Base-by-base conservation (phyloP, 768 basidiomycete genomes). In the Leucocoprinus sp. region DNA sequence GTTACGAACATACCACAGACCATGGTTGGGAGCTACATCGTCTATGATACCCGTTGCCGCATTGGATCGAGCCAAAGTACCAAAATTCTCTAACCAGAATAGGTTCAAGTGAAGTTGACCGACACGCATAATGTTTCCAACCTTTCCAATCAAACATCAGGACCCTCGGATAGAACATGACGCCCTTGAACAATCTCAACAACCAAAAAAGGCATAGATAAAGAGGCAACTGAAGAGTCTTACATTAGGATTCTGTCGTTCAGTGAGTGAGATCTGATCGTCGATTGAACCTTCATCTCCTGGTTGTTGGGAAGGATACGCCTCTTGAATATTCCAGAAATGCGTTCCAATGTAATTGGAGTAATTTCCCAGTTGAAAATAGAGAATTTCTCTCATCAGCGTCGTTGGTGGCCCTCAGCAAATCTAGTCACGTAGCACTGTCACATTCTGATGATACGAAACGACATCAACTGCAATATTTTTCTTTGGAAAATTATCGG, bases 271-370 rank as follows among this genome's bases (percentile, higher is more conserved):
- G 38, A 83, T 63, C 50, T 71, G 70, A 54, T 75, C 66, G 46
- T 75, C 68, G 28, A 76, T 63, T 24, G 68, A 45, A 3, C 71
- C 54, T 18, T 71, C 69, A 43, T 69, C 65, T 29, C 59, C 61
- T 37, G 70, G 71, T 17, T 67, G 65, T 49, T 74, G 73, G 0
- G 68, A 65, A 52, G 82, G 72, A 58, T 88, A 88, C 51, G 62
- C 71, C 59, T 86, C 81, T 60, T 88, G 85, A 1, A 82, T 74
- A 55, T 88, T 88, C 84, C 84, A 90, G 54, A 85, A 88, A 55
- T 89, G 86, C 0, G 84, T 76, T 37, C 84, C 84, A 15, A 73
- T 61, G 55, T 79, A 78, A 55, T 89, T 88, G 15, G 85, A 71
- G 35, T 75, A 55, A 26, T 67, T 59, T 45, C 85, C 85, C 0